Evolutionary conservation across 148 eudicot genomes (phyloP), one percentile per base, ranked within the genome.

Genomic region (Bassia scoparia): DNA sequence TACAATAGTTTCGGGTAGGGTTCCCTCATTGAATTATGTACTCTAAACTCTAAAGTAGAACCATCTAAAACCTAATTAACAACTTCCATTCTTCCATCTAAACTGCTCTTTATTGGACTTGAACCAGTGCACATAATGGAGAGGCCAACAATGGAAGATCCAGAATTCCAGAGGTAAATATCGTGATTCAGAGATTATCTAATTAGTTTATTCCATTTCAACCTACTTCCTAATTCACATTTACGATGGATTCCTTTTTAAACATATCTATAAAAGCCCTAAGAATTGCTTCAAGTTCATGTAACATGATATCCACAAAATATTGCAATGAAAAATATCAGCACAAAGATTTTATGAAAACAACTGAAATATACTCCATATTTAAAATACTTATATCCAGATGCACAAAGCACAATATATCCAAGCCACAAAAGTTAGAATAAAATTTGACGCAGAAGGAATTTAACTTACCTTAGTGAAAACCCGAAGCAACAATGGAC

Each of bases 401-500:
- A 7, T 21, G 1, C 7, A 23, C 23, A 56, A 54, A 10, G 23
- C 43, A 27, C 29, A 37, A 74, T 26, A 4, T 41, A 61, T 29
- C 37, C 31, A 15, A 46, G 24, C 1, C 9, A 33, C 41, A 10
- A 2, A 48, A 50, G 29, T 37, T 5, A 50, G n/a, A 29, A 50
- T 15, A 61, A 76, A 69, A 18, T 48, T 49, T 14, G 35, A 31
- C 21, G n/a, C 56, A 55, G 23, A 11, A 46, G 30, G 64, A 58
- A 31, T 26, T 43, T 46, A 21, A 76, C 77, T 48, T 68, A 83
- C 86, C 86, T 83, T 80, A 1, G 86, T 83, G 73, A 83, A 83
- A 55, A 83, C 86, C 58, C 86, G 82, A 41, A 83, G 81, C 82
- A 83, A 52, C 64, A 83, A 64, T 2, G 86, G 86, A 67, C 86